Evolutionary conservation across 176 grass and related monocot genomes (phyloP).

Genomic region (Ensete glaucum): DNA sequence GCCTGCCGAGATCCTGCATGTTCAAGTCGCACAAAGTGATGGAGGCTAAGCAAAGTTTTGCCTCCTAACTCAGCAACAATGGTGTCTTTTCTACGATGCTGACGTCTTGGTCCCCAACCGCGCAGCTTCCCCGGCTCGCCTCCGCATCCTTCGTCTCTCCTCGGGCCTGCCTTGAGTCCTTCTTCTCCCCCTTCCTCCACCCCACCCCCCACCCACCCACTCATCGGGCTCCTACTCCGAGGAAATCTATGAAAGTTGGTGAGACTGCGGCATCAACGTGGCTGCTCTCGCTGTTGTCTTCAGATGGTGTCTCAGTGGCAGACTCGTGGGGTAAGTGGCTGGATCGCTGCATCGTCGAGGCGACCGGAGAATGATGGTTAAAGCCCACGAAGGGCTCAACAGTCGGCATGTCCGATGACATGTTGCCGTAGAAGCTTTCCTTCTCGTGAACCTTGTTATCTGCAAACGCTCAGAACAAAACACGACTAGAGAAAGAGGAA

Average conservation of each 20-base stretch:
- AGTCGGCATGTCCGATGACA: background rate
- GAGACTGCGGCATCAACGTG: background rate
- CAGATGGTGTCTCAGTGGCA: background rate
- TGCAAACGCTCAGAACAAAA: background rate
- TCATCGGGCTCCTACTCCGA: constrained; percentile 19
- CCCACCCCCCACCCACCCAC: no score
- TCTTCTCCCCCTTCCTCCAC: no score
- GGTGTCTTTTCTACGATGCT: no score
- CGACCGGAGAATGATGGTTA: background rate
- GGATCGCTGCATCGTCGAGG: background rate
- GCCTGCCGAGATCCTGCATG: no score
- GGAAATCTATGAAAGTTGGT: constrained; percentile 26
- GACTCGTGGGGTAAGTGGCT: background rate
- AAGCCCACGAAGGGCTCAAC: background rate
- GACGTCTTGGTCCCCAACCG: no score
- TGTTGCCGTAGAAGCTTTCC: background rate
- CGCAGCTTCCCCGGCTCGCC: no score
- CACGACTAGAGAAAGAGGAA: background rate
- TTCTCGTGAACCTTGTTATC: background rate
- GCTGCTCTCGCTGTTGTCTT: constrained; percentile 4
- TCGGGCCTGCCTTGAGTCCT: no score
- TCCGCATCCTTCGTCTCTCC: no score
- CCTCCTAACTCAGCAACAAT: no score
- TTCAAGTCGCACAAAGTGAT: no score
- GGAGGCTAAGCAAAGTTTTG: no score